Evolutionary conservation across 2,329 filamentous ascomycete genomes (phyloP).

Genomic region (Talaromyces sp.): DNA sequence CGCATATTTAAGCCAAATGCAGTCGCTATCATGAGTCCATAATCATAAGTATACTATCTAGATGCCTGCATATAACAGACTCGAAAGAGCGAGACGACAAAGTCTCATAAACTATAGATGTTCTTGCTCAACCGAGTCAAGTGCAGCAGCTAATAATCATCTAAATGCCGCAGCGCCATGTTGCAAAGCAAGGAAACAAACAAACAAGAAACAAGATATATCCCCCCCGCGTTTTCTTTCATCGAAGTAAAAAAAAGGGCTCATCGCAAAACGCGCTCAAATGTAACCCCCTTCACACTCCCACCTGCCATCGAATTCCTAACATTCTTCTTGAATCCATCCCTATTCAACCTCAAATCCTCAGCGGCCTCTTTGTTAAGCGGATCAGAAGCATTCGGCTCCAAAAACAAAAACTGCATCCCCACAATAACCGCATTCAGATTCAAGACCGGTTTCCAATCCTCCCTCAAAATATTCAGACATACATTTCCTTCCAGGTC

Average conservation of each 20-base stretch:
- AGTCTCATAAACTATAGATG: background rate
- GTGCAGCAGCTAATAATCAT: background rate
- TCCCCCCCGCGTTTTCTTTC: no score
- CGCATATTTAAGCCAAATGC: background rate
- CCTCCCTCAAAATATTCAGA: constrained; percentile 92
- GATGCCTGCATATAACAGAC: background rate
- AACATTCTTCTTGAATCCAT: constrained; percentile 89
- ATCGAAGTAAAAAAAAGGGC: background rate
- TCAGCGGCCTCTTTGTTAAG: constrained; percentile 97
- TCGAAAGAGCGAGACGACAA: background rate
- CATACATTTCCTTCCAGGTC: constrained; percentile 97
- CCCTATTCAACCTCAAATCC: constrained; percentile 77
- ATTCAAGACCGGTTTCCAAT: constrained; percentile 98
- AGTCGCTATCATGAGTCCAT: background rate
- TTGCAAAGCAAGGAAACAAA: background rate
- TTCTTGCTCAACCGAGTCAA: background rate
- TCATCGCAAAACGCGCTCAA: constrained; percentile 72
- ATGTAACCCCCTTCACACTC: constrained; percentile 63
- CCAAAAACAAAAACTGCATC: constrained; percentile 93
- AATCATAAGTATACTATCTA: constrained; percentile 1
- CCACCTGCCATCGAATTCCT: constrained; percentile 77
- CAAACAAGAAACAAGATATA: background rate
- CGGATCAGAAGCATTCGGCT: constrained; percentile 95
- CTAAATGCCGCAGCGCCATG: constrained; percentile 6
- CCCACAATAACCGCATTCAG: constrained; percentile 95